phyloP scores from a whole-genome alignment of 2,329 filamentous ascomycete species.

The Elsinoe ampelina region DNA sequence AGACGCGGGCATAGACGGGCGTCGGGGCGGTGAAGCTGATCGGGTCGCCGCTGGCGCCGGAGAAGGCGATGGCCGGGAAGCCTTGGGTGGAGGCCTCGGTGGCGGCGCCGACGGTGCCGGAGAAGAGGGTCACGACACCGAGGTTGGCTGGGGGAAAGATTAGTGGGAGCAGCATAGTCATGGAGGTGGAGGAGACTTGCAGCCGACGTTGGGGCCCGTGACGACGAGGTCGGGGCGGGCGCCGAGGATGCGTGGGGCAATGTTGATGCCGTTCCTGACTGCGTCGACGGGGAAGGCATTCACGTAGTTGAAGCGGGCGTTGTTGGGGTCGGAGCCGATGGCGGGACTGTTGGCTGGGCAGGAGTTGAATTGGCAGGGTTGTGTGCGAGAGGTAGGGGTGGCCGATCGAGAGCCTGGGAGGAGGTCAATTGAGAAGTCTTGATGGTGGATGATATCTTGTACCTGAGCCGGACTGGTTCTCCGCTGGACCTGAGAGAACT shows the following conservation, averaged over 20 bases:
- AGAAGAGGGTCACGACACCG: slow-evolving; percentile 47
- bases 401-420: slow-evolving; percentile 44
- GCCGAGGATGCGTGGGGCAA: slow-evolving; percentile 42
- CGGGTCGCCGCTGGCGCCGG: slow-evolving; percentile 42
- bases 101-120: slow-evolving; percentile 59
- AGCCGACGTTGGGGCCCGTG: slow-evolving; percentile 53
- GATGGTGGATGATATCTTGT: not conserved
- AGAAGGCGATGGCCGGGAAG: slow-evolving; percentile 61
- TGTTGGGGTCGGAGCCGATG: slow-evolving; percentile 47
- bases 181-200: not conserved
- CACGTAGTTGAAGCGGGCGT: slow-evolving; percentile 58
- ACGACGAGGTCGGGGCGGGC: slow-evolving; percentile 52
- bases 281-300: slow-evolving; percentile 60
- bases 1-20: slow-evolving; percentile 49
- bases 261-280: slow-evolving; percentile 54
- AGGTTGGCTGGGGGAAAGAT: slow-evolving; percentile 39
- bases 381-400: slow-evolving; percentile 39
- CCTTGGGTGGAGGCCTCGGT: slow-evolving; percentile 47
- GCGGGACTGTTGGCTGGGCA: slow-evolving; percentile 50
- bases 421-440: not conserved
- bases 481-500: slow-evolving; percentile 56
- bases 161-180: not conserved
- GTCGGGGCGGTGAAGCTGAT: slow-evolving; percentile 45
- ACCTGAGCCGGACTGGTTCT: slow-evolving; percentile 57
- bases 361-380: slow-evolving; percentile 52